Base-by-base conservation (phyloP, 805 yeast genomes). In the Debaryomyces prosopidis region DNA sequence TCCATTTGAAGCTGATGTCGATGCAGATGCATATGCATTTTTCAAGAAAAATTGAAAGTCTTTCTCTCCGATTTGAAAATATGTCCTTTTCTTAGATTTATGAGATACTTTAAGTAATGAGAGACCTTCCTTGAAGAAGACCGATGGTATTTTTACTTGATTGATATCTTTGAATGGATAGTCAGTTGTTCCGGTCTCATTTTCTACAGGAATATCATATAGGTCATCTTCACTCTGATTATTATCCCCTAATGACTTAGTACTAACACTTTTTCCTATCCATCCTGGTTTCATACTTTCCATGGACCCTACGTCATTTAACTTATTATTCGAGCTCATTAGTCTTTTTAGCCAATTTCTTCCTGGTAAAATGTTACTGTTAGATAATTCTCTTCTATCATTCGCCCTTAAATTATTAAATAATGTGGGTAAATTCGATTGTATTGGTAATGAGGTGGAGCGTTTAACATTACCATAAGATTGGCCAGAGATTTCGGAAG, bases 51-150 rank as follows among this genome's bases (percentile, higher is more conserved):
- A 67, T 4, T 69, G 58, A 26, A 87, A 85, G 10, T 68, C 57
- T 2, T 76, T 78, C 0, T 81, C 66, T 55, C 86, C 84, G 1
- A 89, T 67, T 47, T 63, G 71, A 48, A 88, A 79, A 7, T 65
- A 58, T 14, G 89, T 70, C 54, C 81, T 80, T 16, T 82, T 80
- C 52, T 76, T 78, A 51, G 89, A 87, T 50, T 80, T 80, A 44
- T 82, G 85, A 2, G 96, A 87, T 15, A 89, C 79, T 53, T 89
- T 76, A 23, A 86, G 60, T 48, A 89, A 66, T 2, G 83, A 76
- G 12, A 87, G 58, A 0, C 96, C 96, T 3, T 70, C 73, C 8
- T 73, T 65, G 4, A 82, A 59, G n/a, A 76, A 64, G 3, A 73
- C 73, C 0, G 78, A 71, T 0, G 85, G 78, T 10, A 73, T 63